Base-by-base conservation (phyloP, 768 basidiomycete species). In the Tylopilus vinaceipallidus region DNA sequence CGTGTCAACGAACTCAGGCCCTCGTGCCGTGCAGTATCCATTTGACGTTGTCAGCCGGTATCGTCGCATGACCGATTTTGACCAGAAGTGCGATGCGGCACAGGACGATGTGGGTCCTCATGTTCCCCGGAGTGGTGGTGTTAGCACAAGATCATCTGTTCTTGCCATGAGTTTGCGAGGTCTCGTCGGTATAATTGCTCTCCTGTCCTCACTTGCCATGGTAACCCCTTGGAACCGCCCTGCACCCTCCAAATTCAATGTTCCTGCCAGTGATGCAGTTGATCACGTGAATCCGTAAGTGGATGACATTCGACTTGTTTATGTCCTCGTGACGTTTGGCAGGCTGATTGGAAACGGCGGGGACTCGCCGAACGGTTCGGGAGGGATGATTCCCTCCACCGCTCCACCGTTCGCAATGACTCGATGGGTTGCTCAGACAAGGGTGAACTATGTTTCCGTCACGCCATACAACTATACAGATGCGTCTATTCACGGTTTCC, bases 361-460 rank as follows among this genome's bases (percentile, higher is more conserved):
- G 0, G 78, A 81, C 52, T 79, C 79, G 0, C 86, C 87, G 1
- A 82, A 87, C 56, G 79, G 77, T 2, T 83, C 83, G 0, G 86
- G 87, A 23, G 87, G 87, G 0, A 88, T 86, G 84, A 87, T 89
- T 40, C 86, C 87, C 0, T 84, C 82, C 8, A 73, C 74, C n/a
- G 82, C 81, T 5, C 87, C 88, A 3, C 90, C 90, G 0, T 92
- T 91, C 57, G 89, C 79, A 6, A 90, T 90, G 88, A 90, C 88
- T 0, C 78, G 90, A 27, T 91, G 90, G 89, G 84, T 88, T 11
- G 86, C 88, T 0, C 86, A 88, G 65, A 91, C 86, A 9, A 78
- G 86, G 50, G 71, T 81, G 48, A 89, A 88, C 67, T 88, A 85
- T 52, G 84, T 87, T 40, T 88, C 85, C 5, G 75, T 82, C 10